Conservation (phyloP, 2,329 filamentous ascomycete species). For the Leptographium galeiforme region DNA sequence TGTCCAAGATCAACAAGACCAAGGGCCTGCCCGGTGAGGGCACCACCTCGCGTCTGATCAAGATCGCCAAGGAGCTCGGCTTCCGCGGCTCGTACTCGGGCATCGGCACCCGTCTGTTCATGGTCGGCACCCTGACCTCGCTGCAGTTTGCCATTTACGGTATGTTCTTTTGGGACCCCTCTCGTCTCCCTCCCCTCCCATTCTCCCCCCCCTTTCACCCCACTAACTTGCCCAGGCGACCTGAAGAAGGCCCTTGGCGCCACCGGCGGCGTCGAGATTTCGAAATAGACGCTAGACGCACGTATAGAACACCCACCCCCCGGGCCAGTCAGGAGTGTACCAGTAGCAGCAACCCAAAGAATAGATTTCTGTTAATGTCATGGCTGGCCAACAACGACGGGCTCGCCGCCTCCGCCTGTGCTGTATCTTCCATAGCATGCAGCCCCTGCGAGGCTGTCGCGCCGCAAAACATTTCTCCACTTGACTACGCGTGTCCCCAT, state of each 20-base stretch:
- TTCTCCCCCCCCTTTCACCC: background rate
- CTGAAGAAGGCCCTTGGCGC: conserved; percentile 59
- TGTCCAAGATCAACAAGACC: conserved; percentile 84
- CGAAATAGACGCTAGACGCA: conserved; percentile 21
- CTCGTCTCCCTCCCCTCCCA: too few species aligned
- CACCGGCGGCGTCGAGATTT: conserved; percentile 63
- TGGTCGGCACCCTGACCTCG: conserved; percentile 52
- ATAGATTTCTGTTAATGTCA: background rate
- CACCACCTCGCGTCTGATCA: conserved; percentile 60
- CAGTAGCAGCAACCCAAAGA: conserved; percentile 1
- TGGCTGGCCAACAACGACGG: background rate
- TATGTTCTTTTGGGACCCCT: too few species aligned
- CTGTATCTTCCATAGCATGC: too few species aligned
- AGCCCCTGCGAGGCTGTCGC: too few species aligned
- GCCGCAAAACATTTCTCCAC: too few species aligned
- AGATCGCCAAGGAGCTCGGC: conserved; percentile 70
- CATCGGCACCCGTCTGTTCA: conserved; percentile 50
- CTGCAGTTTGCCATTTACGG: conserved; percentile 78
- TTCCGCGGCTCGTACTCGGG: conserved; percentile 58
- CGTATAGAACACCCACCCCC: too few species aligned
- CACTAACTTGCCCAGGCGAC: conserved; percentile 19
- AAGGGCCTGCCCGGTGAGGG: conserved; percentile 67
- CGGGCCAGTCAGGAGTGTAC: background rate
- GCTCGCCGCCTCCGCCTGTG: too few species aligned
- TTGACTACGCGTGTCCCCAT: too few species aligned